Evolutionary conservation across 768 basidiomycete species (phyloP).

Genomic region (Cystoderma amianthinum): DNA sequence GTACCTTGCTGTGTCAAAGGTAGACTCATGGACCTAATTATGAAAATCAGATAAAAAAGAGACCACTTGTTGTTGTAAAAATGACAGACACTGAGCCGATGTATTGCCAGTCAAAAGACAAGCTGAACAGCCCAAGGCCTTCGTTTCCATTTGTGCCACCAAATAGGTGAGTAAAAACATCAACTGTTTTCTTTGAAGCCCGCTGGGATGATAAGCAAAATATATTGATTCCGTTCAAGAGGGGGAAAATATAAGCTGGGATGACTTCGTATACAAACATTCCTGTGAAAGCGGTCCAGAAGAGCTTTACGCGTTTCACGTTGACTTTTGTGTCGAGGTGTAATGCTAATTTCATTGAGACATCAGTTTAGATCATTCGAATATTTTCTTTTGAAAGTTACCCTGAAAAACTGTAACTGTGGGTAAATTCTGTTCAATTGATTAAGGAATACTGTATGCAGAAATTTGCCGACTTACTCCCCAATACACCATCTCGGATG

Average conservation of each 20-base stretch:
- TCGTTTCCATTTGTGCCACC: slow-evolving; percentile 65
- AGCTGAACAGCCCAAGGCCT: slow-evolving; percentile 51
- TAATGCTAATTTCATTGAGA: slow-evolving; percentile 23
- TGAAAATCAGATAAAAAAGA: no score
- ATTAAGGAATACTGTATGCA: background rate
- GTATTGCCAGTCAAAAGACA: slow-evolving; percentile 69
- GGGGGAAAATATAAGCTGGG: slow-evolving; percentile 55
- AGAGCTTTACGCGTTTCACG: slow-evolving; percentile 41
- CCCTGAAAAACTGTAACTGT: slow-evolving; percentile 57
- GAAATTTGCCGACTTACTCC: slow-evolving; percentile 22
- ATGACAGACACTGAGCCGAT: slow-evolving; percentile 35
- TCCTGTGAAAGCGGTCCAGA: slow-evolving; percentile 40
- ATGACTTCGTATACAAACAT: slow-evolving; percentile 50
- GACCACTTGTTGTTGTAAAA: no score
- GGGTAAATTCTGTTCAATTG: slow-evolving; percentile 35
- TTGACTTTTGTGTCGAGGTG: slow-evolving; percentile 40
- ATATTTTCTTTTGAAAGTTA: slow-evolving; percentile 9
- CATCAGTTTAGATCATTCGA: background rate
- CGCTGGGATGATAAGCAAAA: slow-evolving; percentile 55
- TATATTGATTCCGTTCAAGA: slow-evolving; percentile 53
- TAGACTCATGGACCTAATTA: background rate
- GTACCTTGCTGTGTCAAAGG: background rate
- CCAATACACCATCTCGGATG: slow-evolving; percentile 63
- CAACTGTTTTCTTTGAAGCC: slow-evolving; percentile 30
- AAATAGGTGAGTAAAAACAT: slow-evolving; percentile 56